A percentile compares a stretch with the other conserved stretches of the same genome.
These are phyloP conservation scores for Thermoascus crustaceus DNA, from an alignment of 2,329 filamentous ascomycete species.

Conservation along the genomic window DNA sequence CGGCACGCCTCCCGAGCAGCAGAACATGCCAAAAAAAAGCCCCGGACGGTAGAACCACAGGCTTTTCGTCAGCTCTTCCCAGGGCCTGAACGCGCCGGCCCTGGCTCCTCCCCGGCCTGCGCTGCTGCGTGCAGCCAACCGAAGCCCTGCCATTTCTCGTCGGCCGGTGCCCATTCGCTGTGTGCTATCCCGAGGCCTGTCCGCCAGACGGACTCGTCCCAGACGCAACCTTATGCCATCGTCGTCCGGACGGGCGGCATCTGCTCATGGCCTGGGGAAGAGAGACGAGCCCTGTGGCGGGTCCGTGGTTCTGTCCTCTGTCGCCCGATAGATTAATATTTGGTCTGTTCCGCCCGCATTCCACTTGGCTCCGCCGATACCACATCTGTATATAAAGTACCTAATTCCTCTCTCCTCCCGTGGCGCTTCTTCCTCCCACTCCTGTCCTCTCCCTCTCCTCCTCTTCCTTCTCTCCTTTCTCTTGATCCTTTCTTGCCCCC, in stretches of 20 bases:
- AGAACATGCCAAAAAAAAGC: too few species aligned
- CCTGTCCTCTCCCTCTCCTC: background rate
- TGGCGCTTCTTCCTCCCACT: slow-evolving; percentile 2
- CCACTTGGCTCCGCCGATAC: slow-evolving; percentile 2
- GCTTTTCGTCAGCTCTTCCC: too few species aligned
- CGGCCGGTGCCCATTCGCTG: slow-evolving; percentile 7
- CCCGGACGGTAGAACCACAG: too few species aligned
- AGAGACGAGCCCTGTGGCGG: background rate
- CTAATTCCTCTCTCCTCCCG: slow-evolving; percentile 1
- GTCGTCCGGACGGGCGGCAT: slow-evolving; percentile 1
- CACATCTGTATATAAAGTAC: slow-evolving; percentile 2
- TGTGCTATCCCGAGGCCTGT: background rate
- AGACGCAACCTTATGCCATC: background rate
- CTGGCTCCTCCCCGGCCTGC: too few species aligned
- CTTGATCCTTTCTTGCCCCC: slow-evolving; percentile 11
- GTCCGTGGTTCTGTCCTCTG: background rate
- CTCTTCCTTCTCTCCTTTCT: slow-evolving; percentile 6
- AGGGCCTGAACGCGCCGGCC: too few species aligned
- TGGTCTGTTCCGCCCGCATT: background rate
- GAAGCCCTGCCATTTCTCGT: slow-evolving; percentile 8
- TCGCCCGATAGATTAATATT: background rate
- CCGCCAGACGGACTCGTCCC: background rate
- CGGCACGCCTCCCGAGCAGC: too few species aligned
- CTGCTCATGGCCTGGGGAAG: background rate
- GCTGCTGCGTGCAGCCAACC: too few species aligned